Evolutionary conservation across 2,329 filamentous ascomycete species (phyloP), one percentile per base, ranked within the genome.

Genomic region (Moelleriella libera): DNA sequence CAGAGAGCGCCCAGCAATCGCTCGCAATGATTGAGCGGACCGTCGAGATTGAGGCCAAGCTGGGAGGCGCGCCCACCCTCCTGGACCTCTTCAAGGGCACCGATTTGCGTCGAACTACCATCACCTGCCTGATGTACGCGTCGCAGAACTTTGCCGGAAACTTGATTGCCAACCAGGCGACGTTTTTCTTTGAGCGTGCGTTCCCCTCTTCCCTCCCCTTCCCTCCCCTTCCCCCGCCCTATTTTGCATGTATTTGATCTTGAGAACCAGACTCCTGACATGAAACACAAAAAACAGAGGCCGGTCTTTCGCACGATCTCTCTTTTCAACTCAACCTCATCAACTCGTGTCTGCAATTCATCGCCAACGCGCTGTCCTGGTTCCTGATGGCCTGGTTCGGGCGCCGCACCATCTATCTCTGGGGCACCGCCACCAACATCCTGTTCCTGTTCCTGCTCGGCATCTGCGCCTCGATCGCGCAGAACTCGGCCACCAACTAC

Each of bases 141-240:
- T 69, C 75, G 21, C 75, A 79, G 60, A 78, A 79, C 55, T 63
- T 80, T 44, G 74, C 76, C 1, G 76, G 76, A 57, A 80, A 79
- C 56, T 56, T 79, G 41, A 79, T 80, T 52, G 75, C 75, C 55
- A 79, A 80, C 58, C 75, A 80, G 57, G 74, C 76, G 5, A 73
- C 74, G 45, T 80, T 73, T 60, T 80, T 80, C 62, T 80, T 80
- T 45, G 57, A 68, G 50, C 60, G 59, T 60, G 43, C 54, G 57
- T 59, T 45, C 3, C 14, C n/a, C 4, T 42, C 14, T 5, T 6
- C 44, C 9, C 14, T n/a, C 14, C 37, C 30, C 40, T 14, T 41
- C 14, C 40, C 40, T 41, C 40, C 12, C 12, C 3, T 39, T 12
- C 3, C 8, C 12, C 12, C 2, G 8, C 12, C 2, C 12, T 39